Evolutionary conservation across 2,329 filamentous ascomycete genomes (phyloP), one percentile per base, ranked within the genome.

Genomic region (Sporothrix brunneoviolacea): DNA sequence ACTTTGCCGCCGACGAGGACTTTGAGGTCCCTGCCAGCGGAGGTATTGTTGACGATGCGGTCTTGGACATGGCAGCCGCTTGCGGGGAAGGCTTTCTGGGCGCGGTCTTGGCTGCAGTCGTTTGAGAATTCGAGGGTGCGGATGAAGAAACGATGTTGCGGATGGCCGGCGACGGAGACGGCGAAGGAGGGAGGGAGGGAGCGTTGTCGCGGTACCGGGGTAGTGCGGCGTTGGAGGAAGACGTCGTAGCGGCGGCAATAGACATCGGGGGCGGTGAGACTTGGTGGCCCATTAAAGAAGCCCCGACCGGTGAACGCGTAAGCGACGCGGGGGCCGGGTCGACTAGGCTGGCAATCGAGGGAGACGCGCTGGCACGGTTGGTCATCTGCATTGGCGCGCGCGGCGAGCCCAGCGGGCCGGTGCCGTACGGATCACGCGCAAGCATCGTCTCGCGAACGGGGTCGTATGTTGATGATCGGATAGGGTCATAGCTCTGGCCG

Each of bases 291-390:
- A 45, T n/a, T 1, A 43, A 18, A 9, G 53, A 47, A 8, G 61
- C 2, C 60, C 64, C 39, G 62, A 66, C 42, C 0, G 55, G 50
- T 58, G 41, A 71, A 40, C 48, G 72, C 3, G 43, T 5, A 8
- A 41, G 45, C 8, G 42, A n/a, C 6, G 41, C 68, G 9, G 74
- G 58, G 6, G 78, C 77, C 30, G 84, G 86, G 58, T 95, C 89
- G 45, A 96, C 88, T 51, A 96, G 77, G 67, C 88, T 95, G 6
- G 89, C 85, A 58, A 96, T 95, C 3, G 91, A 91, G 1, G 91
- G 91, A 4, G 91, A 96, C 35, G 86, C 86, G 63, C 87, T 91
- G n/a, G 88, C 86, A 49, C 86, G 81, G 66, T 86, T 84, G 48
- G 77, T 61, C 4, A 69, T 45, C n/a, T 68, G 65, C 44, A 67